These are phyloP conservation scores for Globisporangium polare DNA, from an alignment of 352 stramenopile species.

Conservation along the genomic window DNA sequence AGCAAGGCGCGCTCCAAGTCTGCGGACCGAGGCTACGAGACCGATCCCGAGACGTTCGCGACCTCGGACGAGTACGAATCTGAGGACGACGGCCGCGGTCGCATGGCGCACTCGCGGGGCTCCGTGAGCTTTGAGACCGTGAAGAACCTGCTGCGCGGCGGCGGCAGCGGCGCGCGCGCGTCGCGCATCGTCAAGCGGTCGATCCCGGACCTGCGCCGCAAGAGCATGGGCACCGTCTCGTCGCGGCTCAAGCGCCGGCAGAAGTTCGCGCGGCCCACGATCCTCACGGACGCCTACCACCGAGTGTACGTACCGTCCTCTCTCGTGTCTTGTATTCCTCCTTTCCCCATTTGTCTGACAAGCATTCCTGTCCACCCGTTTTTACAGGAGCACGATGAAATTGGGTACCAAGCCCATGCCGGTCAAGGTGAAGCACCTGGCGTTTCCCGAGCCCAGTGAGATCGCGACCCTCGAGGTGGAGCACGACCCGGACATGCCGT, in stretches of 20 bases:
- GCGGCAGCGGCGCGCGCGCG: conserved; percentile 22
- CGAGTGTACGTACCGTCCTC: conserved; percentile 43
- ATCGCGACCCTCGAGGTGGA: conserved; percentile 24
- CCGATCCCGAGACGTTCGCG: conserved; percentile 6
- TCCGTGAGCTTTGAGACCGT: conserved; percentile 55
- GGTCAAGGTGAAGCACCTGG: conserved; percentile 38
- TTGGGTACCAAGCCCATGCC: conserved; percentile 55
- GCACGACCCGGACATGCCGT: conserved; percentile 45
- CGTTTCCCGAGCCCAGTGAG: conserved; percentile 36
- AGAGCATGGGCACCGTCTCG: conserved; percentile 59
- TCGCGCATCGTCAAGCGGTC: conserved; percentile 36
- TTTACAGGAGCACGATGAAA: conserved; percentile 65
- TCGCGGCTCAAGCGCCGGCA: conserved; percentile 60
- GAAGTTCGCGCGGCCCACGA: conserved; percentile 59
- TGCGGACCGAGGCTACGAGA: conserved; percentile 13
- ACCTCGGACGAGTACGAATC: conserved; percentile 1
- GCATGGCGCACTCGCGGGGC: conserved; percentile 20
- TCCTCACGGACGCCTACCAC: conserved; percentile 64
- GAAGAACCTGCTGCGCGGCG: conserved; percentile 59
- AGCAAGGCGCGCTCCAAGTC: conserved; percentile 14
- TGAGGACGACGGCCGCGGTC: not conserved
- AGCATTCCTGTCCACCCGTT: conserved; percentile 2
- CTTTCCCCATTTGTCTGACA: too few species aligned
- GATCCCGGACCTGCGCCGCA: conserved; percentile 27
- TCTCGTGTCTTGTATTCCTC: not conserved